phyloP scores from a whole-genome alignment of 139 green algal genomes.

The Chlorella vulgaris region DNA sequence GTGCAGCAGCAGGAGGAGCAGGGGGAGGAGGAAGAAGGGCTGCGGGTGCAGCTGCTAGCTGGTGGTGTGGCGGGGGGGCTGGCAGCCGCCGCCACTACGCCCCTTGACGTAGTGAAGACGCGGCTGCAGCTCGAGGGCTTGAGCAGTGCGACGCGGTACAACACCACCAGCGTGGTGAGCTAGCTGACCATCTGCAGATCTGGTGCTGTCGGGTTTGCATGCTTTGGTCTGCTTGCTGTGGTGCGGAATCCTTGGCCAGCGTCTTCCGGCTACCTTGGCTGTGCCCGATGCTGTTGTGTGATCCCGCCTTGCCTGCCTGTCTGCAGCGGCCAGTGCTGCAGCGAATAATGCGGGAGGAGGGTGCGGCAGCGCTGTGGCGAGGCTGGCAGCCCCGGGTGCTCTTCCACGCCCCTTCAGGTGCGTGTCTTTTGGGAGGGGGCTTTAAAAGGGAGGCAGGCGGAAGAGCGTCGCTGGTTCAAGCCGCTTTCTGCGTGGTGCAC shows the following conservation, averaged over 20 bases:
- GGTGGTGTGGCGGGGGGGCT: conserved; percentile 79
- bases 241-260: too few species aligned
- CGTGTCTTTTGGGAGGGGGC: not conserved
- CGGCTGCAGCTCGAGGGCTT: conserved; percentile 87
- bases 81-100: conserved; percentile 81
- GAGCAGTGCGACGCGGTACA: conserved; percentile 58
- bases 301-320: not conserved
- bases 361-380: conserved; percentile 70
- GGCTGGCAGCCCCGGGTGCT: conserved; percentile 88
- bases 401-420: conserved; percentile 85
- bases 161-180: conserved; percentile 61
- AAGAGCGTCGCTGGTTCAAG: too few species aligned
- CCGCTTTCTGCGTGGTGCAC: not conserved
- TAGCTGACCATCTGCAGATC: not conserved
- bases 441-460: too few species aligned
- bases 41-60: conserved; percentile 68
- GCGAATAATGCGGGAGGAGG: conserved; percentile 84
- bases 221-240: too few species aligned
- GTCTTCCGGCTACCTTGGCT: not conserved
- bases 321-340: conserved; percentile 68
- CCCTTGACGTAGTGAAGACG: conserved; percentile 94
- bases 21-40: conserved; percentile 46
- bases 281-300: not conserved
- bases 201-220: not conserved
- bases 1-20: not conserved